phyloP scores from a whole-genome alignment of 352 stramenopile species.

The Phytophthora palmivora region DNA sequence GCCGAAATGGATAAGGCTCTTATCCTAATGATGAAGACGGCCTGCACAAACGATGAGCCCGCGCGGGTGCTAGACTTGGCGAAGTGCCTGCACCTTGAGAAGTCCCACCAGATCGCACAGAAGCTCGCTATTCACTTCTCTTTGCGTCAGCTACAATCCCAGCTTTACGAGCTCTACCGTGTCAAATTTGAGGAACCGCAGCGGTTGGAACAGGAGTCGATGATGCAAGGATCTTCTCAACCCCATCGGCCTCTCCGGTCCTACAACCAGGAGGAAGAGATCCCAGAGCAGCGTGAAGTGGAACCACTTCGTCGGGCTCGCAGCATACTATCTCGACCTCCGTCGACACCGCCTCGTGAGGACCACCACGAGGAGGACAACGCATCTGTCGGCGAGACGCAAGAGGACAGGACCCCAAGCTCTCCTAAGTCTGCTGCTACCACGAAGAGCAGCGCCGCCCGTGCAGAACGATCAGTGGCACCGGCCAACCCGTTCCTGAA shows the following conservation, averaged over 20 bases:
- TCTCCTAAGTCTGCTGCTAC: conserved; percentile 15
- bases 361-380: conserved; percentile 19
- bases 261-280: conserved; percentile 27
- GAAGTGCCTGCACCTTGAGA: conserved; percentile 84
- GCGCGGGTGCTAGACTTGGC: conserved; percentile 76
- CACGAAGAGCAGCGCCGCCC: conserved; percentile 12
- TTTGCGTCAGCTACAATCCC: conserved; percentile 70
- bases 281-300: conserved; percentile 18
- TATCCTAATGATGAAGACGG: conserved; percentile 86
- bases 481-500: conserved; percentile 81
- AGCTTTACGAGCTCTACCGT: conserved; percentile 79
- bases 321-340: conserved; percentile 44
- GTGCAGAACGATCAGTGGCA: conserved; percentile 55
- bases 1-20: conserved; percentile 87
- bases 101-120: conserved; percentile 85
- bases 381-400: conserved; percentile 10
- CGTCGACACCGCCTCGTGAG: conserved; percentile 29
- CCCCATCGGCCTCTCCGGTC: conserved; percentile 8
- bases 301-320: conserved; percentile 45
- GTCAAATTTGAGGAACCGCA: conserved; percentile 57
- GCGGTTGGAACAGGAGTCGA: conserved; percentile 23
- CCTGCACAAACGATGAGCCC: conserved; percentile 72
- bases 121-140: conserved; percentile 86
- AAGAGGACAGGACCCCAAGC: conserved; percentile 12
- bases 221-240: conserved; percentile 19